Evolutionary conservation across 129 eudicot genomes (phyloP).

Genomic region (Ambrosia artemisiifolia): DNA sequence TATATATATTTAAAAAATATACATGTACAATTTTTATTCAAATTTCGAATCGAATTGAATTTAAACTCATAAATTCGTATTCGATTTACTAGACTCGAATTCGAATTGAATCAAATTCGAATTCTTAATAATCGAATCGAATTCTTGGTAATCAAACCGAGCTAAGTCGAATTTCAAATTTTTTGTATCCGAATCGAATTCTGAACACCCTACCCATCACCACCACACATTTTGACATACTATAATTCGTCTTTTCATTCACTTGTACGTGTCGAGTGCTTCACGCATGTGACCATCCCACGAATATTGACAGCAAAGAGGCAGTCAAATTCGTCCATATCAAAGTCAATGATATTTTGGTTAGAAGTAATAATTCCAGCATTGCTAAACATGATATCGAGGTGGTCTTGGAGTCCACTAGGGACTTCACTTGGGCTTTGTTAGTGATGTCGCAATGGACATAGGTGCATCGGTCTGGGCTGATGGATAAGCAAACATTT

Average conservation of each 20-base stretch:
- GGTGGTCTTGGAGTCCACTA: neutral
- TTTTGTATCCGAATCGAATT: too few species aligned
- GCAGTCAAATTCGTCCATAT: neutral
- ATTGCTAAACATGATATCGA: neutral
- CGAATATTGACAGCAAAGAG: neutral
- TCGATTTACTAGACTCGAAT: too few species aligned
- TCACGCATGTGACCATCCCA: neutral
- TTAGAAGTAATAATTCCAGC: neutral
- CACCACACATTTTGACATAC: neutral
- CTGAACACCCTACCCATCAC: too few species aligned
- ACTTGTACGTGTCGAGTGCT: neutral
- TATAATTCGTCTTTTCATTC: neutral
- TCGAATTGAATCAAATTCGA: too few species aligned
- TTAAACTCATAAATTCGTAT: too few species aligned
- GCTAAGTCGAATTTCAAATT: too few species aligned
- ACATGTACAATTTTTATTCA: too few species aligned
- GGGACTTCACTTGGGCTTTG: neutral
- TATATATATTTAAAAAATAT: too few species aligned
- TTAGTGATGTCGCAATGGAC: neutral
- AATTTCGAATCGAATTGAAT: too few species aligned
- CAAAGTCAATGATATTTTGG: neutral
- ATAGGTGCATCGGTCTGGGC: neutral
- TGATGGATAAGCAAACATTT: neutral
- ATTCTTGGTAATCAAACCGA: too few species aligned
- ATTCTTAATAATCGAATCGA: too few species aligned